These are phyloP conservation scores for Malus hybrid DNA, from an alignment of 331 rosid species.

Conservation along the genomic window DNA sequence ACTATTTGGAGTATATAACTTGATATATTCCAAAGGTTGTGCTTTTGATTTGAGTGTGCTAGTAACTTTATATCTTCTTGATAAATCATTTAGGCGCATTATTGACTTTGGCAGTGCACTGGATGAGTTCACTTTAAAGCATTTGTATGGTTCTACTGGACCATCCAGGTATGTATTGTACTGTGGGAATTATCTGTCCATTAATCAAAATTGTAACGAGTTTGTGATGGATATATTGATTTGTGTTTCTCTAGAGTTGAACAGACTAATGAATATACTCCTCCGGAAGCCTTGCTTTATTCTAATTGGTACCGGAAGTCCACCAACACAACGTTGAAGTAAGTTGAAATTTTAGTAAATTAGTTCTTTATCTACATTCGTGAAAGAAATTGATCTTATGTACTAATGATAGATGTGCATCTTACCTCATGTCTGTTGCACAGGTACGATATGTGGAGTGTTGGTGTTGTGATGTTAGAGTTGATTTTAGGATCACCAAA, in stretches of 20 bases:
- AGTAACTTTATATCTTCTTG: slow-evolving; percentile 6
- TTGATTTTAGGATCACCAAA: slow-evolving; percentile 83
- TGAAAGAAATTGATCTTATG: neutral
- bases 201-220: neutral
- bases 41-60: neutral
- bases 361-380: slow-evolving; percentile 5
- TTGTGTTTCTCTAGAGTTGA: slow-evolving; percentile 57
- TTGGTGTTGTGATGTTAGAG: slow-evolving; percentile 92
- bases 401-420: neutral
- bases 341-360: slow-evolving; percentile 25
- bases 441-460: slow-evolving; percentile 99
- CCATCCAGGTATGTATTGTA: slow-evolving; percentile 68
- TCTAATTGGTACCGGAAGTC: slow-evolving; percentile 76
- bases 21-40: neutral
- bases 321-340: slow-evolving; percentile 63
- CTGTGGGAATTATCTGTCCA: slow-evolving; percentile 3
- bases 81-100: slow-evolving; percentile 56
- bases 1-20: neutral
- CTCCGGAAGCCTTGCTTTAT: slow-evolving; percentile 92
- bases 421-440: slow-evolving; percentile 3
- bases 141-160: slow-evolving; percentile 78
- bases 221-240: slow-evolving; percentile 10
- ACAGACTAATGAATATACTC: slow-evolving; percentile 79
- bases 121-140: slow-evolving; percentile 78
- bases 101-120: slow-evolving; percentile 95